These are phyloP conservation scores for Penicillium sp. DNA, from an alignment of 2,329 filamentous ascomycete genomes.

Conservation along the genomic window DNA sequence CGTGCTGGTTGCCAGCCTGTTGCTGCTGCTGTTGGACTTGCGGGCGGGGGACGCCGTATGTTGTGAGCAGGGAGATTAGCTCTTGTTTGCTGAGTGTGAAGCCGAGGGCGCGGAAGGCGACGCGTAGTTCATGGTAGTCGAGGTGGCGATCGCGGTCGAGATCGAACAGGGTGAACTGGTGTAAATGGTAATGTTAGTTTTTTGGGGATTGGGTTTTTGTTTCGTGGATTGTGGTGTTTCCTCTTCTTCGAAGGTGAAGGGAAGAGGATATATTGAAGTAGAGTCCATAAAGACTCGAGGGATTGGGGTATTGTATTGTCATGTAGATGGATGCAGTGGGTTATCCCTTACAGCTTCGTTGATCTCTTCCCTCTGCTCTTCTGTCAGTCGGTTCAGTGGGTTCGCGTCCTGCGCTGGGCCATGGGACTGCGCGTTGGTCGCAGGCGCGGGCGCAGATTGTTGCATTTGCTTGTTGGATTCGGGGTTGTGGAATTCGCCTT, in stretches of 20 bases:
- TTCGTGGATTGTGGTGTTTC: neutral
- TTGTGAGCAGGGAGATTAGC: slow-evolving; percentile 75
- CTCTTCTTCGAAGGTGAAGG: neutral
- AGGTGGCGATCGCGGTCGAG: slow-evolving; percentile 91
- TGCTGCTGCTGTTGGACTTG: slow-evolving; percentile 49
- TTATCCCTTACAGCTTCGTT: slow-evolving; percentile 74
- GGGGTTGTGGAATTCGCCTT: slow-evolving; percentile 27
- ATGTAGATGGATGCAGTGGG: neutral
- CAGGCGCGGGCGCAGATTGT: slow-evolving; percentile 36
- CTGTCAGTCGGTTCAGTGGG: slow-evolving; percentile 62
- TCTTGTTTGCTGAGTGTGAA: slow-evolving; percentile 88
- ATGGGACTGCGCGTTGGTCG: slow-evolving; percentile 40
- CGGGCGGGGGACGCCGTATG: slow-evolving; percentile 72
- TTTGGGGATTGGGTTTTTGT: neutral
- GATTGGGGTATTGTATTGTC: too few species aligned
- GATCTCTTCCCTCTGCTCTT: slow-evolving; percentile 90
- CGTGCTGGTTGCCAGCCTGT: slow-evolving; percentile 18
- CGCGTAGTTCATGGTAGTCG: slow-evolving; percentile 97
- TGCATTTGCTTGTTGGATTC: slow-evolving; percentile 31
- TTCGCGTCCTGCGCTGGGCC: slow-evolving; percentile 48
- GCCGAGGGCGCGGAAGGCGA: slow-evolving; percentile 90
- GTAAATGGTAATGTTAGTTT: neutral
- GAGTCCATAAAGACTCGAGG: neutral
- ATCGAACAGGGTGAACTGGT: slow-evolving; percentile 88
- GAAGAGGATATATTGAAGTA: neutral